Base-by-base conservation (phyloP, 352 stramenopile species). In the Phytophthora litchii region DNA sequence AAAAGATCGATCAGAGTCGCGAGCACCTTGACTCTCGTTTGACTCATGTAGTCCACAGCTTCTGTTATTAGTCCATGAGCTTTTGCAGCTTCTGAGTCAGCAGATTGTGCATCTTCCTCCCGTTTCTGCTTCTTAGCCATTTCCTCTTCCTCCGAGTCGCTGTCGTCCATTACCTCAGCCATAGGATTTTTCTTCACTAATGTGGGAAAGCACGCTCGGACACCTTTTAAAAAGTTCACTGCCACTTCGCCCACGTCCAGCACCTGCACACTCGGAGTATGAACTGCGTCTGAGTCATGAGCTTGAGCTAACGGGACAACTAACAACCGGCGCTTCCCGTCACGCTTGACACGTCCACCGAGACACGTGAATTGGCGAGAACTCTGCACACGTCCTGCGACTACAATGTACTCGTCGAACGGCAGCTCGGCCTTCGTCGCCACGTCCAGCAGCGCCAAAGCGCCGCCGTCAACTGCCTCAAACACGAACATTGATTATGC, bases 171-270 rank as follows among this genome's bases (percentile, higher is more conserved):
- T 12, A 50, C 7, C 2, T 65, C 37, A 7, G 66, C 56, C 46
- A 88, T 49, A 7, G 70, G 76, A 47, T 74, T 88, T 23, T 74
- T 69, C 20, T 76, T 73, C 59, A 91, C 76, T 13, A 92, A 57
- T 29, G 67, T 87, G 3, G 83, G 83, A 55, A 92, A 92, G 44
- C 80, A 91, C 14, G 67, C 66, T 44, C 71, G 67, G 29, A 88
- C 66, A 29, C 82, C 75, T 19, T 76, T 69, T 6, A 83, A 52
- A 19, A 92, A 80, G 4, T 75, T 64, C 21, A 74, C 76, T 1
- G 80, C 79, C 32, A 70, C 46, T 54, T 89, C 80, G 20, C 83
- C 83, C 16, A 84, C 67, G 42, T 89, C 80, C 16, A 92, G 47
- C 20, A 89, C 59, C 55, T 89, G 57, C 2, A 80, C 56, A 36